Evolutionary conservation across 1,284 basidiomycete species (phyloP).

Genomic region (Ceratobasidium sp.): DNA sequence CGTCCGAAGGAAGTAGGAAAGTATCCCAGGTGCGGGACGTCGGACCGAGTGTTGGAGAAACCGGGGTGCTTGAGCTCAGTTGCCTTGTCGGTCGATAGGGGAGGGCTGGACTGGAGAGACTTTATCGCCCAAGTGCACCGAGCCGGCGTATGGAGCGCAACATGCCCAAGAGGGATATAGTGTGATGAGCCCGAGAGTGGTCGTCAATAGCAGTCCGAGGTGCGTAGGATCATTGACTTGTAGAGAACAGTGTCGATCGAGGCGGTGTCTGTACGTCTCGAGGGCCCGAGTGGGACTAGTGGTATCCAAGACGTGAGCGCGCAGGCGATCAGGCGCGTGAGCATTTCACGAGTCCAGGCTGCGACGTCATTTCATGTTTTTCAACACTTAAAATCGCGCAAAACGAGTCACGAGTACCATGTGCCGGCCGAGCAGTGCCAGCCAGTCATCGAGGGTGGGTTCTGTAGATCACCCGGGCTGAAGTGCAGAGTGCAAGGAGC

Average conservation of each 20-base stretch:
- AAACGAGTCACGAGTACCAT: conserved; percentile 4
- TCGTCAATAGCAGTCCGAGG: background rate
- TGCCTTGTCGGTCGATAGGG: conserved; percentile 9
- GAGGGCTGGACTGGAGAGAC: background rate
- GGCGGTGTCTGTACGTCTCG: background rate
- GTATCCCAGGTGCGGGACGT: background rate
- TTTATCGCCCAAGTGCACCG: background rate
- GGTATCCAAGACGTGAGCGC: conserved; percentile 3
- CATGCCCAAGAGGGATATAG: background rate
- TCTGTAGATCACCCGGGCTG: background rate
- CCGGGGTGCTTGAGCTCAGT: conserved; percentile 10
- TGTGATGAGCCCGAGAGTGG: background rate
- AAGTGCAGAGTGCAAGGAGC: background rate
- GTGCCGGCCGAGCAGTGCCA: background rate
- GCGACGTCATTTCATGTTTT: background rate
- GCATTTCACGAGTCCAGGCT: background rate
- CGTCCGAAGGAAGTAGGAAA: conserved; percentile 6
- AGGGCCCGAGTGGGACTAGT: background rate
- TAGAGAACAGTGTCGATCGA: conserved; percentile 4
- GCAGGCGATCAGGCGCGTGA: conserved; percentile 15
- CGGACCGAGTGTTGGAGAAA: background rate
- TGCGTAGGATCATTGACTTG: conserved; percentile 1
- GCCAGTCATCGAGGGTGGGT: background rate
- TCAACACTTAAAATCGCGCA: background rate
- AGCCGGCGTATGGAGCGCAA: conserved; percentile 12